Conservation (phyloP, 257 asterid species). For the Rehmannia glutinosa region DNA sequence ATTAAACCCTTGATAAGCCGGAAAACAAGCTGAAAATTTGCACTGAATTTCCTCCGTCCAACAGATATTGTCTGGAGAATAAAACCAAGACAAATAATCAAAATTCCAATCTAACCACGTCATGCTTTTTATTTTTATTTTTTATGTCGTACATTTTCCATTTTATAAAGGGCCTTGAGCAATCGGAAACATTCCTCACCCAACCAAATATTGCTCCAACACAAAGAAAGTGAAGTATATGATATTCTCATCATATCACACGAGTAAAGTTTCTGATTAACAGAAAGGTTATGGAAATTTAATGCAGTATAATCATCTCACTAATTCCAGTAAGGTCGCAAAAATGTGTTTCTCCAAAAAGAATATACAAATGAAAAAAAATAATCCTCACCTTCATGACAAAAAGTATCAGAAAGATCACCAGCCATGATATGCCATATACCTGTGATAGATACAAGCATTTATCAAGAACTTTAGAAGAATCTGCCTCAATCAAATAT, state of each 20-base stretch:
- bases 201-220: no score
- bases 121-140: no score
- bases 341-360: not conserved
- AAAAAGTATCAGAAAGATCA: constrained; percentile 26
- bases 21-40: constrained; percentile 36
- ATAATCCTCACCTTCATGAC: constrained; percentile 31
- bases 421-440: constrained; percentile 36
- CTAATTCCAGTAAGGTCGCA: no score
- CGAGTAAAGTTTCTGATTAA: no score
- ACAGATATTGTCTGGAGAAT: constrained; percentile 31
- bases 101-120: not conserved
- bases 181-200: no score
- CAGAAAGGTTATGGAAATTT: no score
- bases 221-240: no score
- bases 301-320: no score
- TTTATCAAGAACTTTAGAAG: not conserved
- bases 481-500: not conserved
- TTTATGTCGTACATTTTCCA: no score
- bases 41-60: constrained; percentile 40
- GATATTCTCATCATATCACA: no score
- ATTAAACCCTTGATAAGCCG: constrained; percentile 37
- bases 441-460: constrained; percentile 12
- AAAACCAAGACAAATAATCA: not conserved
- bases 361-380: not conserved
- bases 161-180: no score